phyloP scores from a whole-genome alignment of 805 yeast genomes.

The Kazachstania kunashirensis region DNA sequence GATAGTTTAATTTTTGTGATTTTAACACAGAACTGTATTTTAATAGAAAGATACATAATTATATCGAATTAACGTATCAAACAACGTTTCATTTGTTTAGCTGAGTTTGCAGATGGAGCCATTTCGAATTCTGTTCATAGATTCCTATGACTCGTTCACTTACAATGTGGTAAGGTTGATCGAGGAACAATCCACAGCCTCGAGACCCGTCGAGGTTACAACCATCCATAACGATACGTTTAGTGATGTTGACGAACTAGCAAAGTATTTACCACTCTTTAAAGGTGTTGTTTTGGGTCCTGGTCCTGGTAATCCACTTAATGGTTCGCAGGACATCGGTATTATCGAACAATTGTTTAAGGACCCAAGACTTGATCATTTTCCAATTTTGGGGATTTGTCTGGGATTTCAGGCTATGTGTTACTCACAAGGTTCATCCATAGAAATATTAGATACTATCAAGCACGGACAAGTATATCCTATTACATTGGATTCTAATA shows the following conservation, averaged over 20 bases:
- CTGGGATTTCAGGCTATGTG: slow-evolving; percentile 86
- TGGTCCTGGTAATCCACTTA: slow-evolving; percentile 88
- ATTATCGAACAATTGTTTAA: slow-evolving; percentile 51
- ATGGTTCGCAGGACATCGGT: slow-evolving; percentile 52
- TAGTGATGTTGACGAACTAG: slow-evolving; percentile 31
- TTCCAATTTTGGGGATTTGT: slow-evolving; percentile 86
- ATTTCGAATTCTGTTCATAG: slow-evolving; percentile 39
- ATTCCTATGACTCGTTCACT: slow-evolving; percentile 93
- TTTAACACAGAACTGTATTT: too few relatives aligned
- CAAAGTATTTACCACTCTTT: slow-evolving; percentile 38
- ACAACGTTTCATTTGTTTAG: too few relatives aligned
- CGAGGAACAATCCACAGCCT: slow-evolving; percentile 31
- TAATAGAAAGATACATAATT: too few relatives aligned
- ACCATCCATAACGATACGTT: slow-evolving; percentile 32
- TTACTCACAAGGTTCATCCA: slow-evolving; percentile 45
- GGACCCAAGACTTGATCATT: slow-evolving; percentile 7
- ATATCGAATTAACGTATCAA: too few relatives aligned
- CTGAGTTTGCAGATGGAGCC: too few relatives aligned
- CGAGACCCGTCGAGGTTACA: slow-evolving; percentile 22
- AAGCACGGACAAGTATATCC: slow-evolving; percentile 79
- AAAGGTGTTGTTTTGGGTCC: slow-evolving; percentile 87
- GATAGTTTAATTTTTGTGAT: too few relatives aligned
- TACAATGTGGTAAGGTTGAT: slow-evolving; percentile 64
- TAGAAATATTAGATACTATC: slow-evolving; percentile 45
- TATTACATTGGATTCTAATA: slow-evolving; percentile 22